Conservation (phyloP, 2,329 filamentous ascomycete species). For the Phialophora chinensis region DNA sequence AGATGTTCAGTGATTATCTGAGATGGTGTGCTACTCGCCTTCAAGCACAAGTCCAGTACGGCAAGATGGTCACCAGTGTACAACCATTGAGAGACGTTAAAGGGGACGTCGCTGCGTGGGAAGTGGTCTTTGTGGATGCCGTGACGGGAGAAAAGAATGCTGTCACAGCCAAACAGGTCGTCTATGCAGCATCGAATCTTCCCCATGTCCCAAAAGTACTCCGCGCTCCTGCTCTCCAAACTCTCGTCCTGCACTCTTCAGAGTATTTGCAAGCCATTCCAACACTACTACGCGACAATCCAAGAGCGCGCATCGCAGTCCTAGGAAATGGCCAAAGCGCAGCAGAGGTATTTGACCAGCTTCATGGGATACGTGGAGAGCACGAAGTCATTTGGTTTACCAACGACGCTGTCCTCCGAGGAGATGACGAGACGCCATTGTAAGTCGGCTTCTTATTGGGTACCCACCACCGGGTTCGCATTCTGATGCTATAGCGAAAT, state of each 20-base stretch:
- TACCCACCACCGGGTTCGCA: neutral
- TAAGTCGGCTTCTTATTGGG: slow-evolving; percentile 12
- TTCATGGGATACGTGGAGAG: slow-evolving; percentile 29
- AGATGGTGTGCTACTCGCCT: slow-evolving; percentile 34
- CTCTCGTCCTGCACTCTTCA: slow-evolving; percentile 31
- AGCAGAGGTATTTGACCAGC: slow-evolving; percentile 31
- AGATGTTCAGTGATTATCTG: slow-evolving; percentile 34
- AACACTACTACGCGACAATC: slow-evolving; percentile 12
- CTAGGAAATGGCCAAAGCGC: slow-evolving; percentile 35
- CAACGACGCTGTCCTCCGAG: slow-evolving; percentile 19
- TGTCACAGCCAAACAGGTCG: slow-evolving; percentile 30
- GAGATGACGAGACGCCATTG: slow-evolving; percentile 28
- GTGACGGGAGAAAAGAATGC: slow-evolving; percentile 24
- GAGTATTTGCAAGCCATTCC: slow-evolving; percentile 21
- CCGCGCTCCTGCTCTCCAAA: slow-evolving; percentile 1
- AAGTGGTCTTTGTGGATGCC: slow-evolving; percentile 23
- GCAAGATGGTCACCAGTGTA: slow-evolving; percentile 22
- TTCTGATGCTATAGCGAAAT: slow-evolving; percentile 5
- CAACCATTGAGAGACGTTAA: slow-evolving; percentile 19
- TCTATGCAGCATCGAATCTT: slow-evolving; percentile 27
- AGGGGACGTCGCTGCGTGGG: slow-evolving; percentile 27
- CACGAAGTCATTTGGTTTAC: slow-evolving; percentile 33
- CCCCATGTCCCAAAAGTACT: slow-evolving; percentile 26
- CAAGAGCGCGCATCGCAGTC: slow-evolving; percentile 26
- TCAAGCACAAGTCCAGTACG: slow-evolving; percentile 21